These are phyloP conservation scores for Bipolaris gigantea DNA, from an alignment of 2,329 filamentous ascomycete species.

Conservation along the genomic window DNA sequence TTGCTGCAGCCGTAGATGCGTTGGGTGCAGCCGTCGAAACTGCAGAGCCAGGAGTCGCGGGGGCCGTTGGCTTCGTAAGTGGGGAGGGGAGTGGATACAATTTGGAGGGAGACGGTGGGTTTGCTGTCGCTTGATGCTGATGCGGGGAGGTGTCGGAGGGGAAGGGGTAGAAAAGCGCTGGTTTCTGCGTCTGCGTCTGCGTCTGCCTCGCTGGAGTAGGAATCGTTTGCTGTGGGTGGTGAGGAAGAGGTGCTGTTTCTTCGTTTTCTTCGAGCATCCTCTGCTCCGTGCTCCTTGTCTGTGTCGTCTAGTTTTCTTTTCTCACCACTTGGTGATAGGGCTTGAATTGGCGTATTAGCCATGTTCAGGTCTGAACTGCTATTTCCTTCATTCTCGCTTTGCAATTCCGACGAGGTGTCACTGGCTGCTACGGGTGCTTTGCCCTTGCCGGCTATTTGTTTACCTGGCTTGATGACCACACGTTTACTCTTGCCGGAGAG, in stretches of 20 bases:
- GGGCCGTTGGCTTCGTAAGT: constrained; percentile 53
- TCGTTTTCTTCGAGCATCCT: constrained; percentile 31
- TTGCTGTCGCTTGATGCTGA: constrained; percentile 11
- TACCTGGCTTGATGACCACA: constrained; percentile 5
- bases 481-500: constrained; percentile 42
- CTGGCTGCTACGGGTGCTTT: constrained; percentile 25
- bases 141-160: constrained; percentile 28
- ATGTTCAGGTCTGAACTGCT: constrained; percentile 29
- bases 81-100: constrained; percentile 39
- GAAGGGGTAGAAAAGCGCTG: constrained; percentile 22
- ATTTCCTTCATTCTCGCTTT: constrained; percentile 12
- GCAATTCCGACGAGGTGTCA: constrained; percentile 17
- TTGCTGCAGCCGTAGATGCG: constrained; percentile 65
- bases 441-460: constrained; percentile 29
- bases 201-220: constrained; percentile 21
- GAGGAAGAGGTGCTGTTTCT: constrained; percentile 31
- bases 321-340: constrained; percentile 24
- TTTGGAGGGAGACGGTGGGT: constrained; percentile 18
- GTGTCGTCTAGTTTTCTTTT: constrained; percentile 35
- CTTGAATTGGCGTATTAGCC: constrained; percentile 35
- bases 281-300: constrained; percentile 18
- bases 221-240: constrained; percentile 19
- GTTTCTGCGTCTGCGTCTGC: constrained; percentile 17
- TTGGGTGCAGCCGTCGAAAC: constrained; percentile 64
- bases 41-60: constrained; percentile 67